A percentile compares a stretch with the other conserved stretches of the same genome.
phyloP scores from a whole-genome alignment of 2,329 filamentous ascomycete genomes.

The Beauveria sp. region DNA sequence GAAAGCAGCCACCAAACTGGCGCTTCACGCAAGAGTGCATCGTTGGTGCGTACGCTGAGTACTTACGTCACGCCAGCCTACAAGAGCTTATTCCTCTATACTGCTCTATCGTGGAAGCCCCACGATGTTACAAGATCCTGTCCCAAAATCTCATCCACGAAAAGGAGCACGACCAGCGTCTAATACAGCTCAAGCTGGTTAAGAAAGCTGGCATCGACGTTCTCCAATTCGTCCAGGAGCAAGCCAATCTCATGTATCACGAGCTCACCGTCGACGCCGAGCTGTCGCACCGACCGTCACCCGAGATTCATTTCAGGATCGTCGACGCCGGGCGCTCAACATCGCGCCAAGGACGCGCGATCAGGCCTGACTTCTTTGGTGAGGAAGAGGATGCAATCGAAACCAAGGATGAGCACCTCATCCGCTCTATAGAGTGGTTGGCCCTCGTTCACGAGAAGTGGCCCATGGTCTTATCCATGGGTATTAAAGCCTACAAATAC shows the following conservation, averaged over 20 bases:
- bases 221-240: conserved; percentile 63
- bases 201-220: conserved; percentile 66
- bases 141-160: conserved; percentile 72
- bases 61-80: conserved; percentile 63
- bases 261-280: conserved; percentile 30
- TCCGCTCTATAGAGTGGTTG: conserved; percentile 81
- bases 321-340: conserved; percentile 32
- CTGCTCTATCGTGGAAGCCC: conserved; percentile 64
- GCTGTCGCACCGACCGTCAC: conserved; percentile 23
- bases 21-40: conserved; percentile 61
- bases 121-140: conserved; percentile 62
- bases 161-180: conserved; percentile 55
- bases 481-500: conserved; percentile 69
- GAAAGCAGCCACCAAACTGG: conserved; percentile 15
- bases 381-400: conserved; percentile 47
- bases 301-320: conserved; percentile 42
- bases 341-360: conserved; percentile 46
- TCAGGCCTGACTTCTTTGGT: conserved; percentile 65
- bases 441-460: conserved; percentile 65
- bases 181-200: conserved; percentile 66
- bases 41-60: conserved; percentile 73
- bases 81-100: conserved; percentile 81
- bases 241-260: conserved; percentile 47
- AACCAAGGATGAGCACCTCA: conserved; percentile 60
- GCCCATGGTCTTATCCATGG: conserved; percentile 60